Evolutionary conservation across 192 early-diverging fungal genomes (phyloP).

Genomic region (Coemansia sp.): DNA sequence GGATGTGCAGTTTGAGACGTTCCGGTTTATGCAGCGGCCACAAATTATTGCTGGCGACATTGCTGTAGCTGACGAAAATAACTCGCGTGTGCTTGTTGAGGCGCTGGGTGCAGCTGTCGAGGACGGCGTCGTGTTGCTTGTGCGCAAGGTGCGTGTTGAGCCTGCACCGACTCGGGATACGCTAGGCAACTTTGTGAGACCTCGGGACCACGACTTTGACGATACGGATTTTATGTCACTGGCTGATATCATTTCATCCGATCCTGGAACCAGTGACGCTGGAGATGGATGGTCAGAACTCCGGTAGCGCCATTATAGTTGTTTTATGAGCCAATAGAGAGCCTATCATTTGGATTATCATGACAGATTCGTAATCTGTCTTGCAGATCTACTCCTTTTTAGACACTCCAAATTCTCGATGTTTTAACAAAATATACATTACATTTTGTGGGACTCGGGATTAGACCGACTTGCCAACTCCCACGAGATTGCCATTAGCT

Average conservation of each 20-base stretch:
- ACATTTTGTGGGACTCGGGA: too few species aligned
- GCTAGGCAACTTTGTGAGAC: slow-evolving; percentile 20
- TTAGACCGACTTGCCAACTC: too few species aligned
- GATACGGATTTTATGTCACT: slow-evolving; percentile 34
- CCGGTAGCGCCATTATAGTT: background rate
- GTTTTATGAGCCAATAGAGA: too few species aligned
- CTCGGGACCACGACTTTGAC: background rate
- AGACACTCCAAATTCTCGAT: too few species aligned
- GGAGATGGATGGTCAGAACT: slow-evolving; percentile 14
- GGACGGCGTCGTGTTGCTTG: slow-evolving; percentile 37
- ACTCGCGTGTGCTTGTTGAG: slow-evolving; percentile 31
- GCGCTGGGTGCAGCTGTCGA: slow-evolving; percentile 30
- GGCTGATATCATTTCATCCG: slow-evolving; percentile 28
- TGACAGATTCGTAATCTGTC: background rate
- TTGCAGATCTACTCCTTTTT: background rate
- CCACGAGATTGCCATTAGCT: too few species aligned
- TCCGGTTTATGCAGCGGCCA: slow-evolving; percentile 31
- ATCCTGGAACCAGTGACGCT: slow-evolving; percentile 33
- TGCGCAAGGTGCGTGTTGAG: slow-evolving; percentile 20
- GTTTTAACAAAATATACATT: too few species aligned
- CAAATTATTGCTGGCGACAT: slow-evolving; percentile 37
- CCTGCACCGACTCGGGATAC: slow-evolving; percentile 18
- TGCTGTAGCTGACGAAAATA: slow-evolving; percentile 16
- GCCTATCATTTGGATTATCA: too few species aligned
- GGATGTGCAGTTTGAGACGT: slow-evolving; percentile 33